These are phyloP conservation scores for Obelidium mucronatum DNA, from an alignment of 192 early-diverging fungal species.

Conservation along the genomic window DNA sequence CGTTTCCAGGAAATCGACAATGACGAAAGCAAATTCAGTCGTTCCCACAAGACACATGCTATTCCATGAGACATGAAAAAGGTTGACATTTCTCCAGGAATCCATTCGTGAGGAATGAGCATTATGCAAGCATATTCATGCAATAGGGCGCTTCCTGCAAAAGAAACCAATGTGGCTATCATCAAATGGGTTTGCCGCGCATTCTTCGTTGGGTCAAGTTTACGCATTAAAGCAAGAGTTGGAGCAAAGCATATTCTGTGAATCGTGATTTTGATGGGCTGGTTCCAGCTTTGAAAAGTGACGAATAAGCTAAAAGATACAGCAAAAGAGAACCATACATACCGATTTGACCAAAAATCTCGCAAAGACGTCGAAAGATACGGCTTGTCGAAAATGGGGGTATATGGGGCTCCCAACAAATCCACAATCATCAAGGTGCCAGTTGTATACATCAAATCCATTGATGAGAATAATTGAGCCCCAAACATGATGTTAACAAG, in stretches of 20 bases:
- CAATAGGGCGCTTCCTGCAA: background rate
- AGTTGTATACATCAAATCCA: background rate
- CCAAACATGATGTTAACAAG: background rate
- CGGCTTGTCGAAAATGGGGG: background rate
- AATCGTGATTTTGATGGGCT: constrained; percentile 22
- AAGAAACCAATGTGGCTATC: background rate
- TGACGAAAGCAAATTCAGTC: background rate
- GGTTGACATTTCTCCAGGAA: background rate
- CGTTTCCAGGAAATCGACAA: background rate
- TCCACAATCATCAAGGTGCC: background rate
- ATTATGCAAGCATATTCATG: constrained; percentile 11
- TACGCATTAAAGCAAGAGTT: background rate
- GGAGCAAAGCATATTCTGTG: constrained; percentile 6
- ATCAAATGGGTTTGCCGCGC: background rate
- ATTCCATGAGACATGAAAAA: constrained; percentile 23
- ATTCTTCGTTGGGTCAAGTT: background rate
- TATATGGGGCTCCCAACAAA: constrained; percentile 5
- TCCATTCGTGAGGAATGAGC: background rate
- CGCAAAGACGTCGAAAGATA: constrained; percentile 12
- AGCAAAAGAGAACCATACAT: too few species aligned
- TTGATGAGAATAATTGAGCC: background rate
- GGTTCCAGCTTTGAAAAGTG: constrained; percentile 5
- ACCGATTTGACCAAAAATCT: constrained; percentile 7
- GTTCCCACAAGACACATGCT: background rate
- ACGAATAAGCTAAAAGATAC: background rate